These are phyloP conservation scores for Colletotrichum abscissum DNA, from an alignment of 2,329 filamentous ascomycete species.

Conservation along the genomic window DNA sequence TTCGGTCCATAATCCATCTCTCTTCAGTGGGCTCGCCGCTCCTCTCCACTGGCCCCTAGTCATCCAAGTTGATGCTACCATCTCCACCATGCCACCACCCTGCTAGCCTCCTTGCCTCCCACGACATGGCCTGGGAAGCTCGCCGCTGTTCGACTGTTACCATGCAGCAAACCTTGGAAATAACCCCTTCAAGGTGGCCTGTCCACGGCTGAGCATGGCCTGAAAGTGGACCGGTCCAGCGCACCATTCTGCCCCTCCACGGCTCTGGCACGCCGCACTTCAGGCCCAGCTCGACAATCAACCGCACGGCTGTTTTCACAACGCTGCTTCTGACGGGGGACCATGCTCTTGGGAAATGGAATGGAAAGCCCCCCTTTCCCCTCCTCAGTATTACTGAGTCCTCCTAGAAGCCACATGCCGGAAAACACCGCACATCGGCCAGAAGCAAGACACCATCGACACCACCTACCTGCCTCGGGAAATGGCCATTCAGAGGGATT, in stretches of 20 bases:
- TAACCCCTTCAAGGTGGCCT: slow-evolving; percentile 15
- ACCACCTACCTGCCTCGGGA: background rate
- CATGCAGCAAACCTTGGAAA: slow-evolving; percentile 29
- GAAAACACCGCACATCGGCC: slow-evolving; percentile 37
- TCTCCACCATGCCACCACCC: slow-evolving; percentile 19
- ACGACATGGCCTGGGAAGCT: slow-evolving; percentile 1
- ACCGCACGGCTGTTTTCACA: background rate
- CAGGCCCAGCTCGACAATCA: background rate
- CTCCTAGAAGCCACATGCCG: slow-evolving; percentile 39
- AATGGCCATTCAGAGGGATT: background rate
- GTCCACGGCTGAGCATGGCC: slow-evolving; percentile 22
- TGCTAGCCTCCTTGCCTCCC: slow-evolving; percentile 23
- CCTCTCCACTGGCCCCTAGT: background rate
- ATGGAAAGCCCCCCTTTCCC: background rate
- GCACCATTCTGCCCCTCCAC: slow-evolving; percentile 20
- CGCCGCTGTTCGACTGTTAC: slow-evolving; percentile 1
- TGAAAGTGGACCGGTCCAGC: slow-evolving; percentile 28
- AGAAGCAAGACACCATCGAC: slow-evolving; percentile 13
- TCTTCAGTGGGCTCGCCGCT: slow-evolving; percentile 23
- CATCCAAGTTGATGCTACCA: slow-evolving; percentile 6
- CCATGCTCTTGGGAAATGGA: slow-evolving; percentile 13
- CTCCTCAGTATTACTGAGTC: background rate
- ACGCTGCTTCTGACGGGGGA: background rate
- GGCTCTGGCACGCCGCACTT: background rate
- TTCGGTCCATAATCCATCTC: slow-evolving; percentile 24